Evolutionary conservation across 306 rosid species (phyloP).

Genomic region (Quercus bicolor): DNA sequence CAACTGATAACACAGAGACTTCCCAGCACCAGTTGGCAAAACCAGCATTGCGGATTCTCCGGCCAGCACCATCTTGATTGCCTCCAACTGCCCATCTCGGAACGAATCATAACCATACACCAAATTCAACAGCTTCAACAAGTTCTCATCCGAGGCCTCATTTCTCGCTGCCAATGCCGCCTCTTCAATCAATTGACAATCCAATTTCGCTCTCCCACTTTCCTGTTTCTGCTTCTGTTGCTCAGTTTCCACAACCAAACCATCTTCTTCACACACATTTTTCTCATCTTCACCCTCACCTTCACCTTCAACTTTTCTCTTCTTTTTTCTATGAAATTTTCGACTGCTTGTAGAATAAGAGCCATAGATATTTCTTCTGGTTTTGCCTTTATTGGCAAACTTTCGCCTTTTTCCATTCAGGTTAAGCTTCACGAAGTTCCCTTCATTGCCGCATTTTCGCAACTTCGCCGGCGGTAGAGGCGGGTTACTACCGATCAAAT

Average conservation of each 20-base stretch:
- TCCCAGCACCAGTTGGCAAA: slow-evolving; percentile 93
- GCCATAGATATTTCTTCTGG: slow-evolving; percentile 19
- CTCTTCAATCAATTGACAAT: slow-evolving; percentile 38
- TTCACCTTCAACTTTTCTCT: slow-evolving; percentile 25
- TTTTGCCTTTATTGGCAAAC: slow-evolving; percentile 45
- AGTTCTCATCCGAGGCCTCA: slow-evolving; percentile 64
- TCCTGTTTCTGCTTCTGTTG: slow-evolving; percentile 30
- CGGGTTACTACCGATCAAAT: slow-evolving; percentile 56
- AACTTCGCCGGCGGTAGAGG: slow-evolving; percentile 45
- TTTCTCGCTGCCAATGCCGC: slow-evolving; percentile 35
- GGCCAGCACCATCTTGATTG: slow-evolving; percentile 64
- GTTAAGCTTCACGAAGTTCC: slow-evolving; percentile 77
- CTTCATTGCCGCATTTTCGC: slow-evolving; percentile 46
- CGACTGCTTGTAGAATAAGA: slow-evolving; percentile 20
- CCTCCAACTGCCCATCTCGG: slow-evolving; percentile 83
- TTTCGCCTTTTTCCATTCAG: slow-evolving; percentile 49
- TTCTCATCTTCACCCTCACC: slow-evolving; percentile 19
- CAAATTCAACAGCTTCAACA: slow-evolving; percentile 54
- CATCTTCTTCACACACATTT: slow-evolving; percentile 36
- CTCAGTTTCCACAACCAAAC: slow-evolving; percentile 26
- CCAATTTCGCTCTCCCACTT: slow-evolving; percentile 29
- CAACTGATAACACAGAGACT: slow-evolving; percentile 88
- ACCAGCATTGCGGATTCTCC: slow-evolving; percentile 78
- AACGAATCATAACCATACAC: slow-evolving; percentile 67
- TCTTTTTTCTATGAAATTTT: slow-evolving; percentile 36